Conservation (phyloP, 352 stramenopile species). For the Thraustochytrium striatum region DNA sequence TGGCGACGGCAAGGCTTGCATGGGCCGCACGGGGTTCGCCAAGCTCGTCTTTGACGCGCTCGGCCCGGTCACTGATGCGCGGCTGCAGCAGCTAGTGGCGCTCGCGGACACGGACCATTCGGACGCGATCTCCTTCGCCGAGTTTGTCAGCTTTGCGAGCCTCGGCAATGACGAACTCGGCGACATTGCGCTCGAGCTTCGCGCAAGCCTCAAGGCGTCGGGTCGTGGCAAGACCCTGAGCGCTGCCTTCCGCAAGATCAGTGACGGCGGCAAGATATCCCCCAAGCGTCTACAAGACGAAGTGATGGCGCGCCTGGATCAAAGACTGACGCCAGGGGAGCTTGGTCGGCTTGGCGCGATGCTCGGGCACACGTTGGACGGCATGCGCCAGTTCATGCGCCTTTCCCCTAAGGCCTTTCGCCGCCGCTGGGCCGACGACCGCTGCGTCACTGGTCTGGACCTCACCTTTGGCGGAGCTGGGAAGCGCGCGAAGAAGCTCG, state of each 20-base stretch:
- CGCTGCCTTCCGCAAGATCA: neutral
- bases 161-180: neutral
- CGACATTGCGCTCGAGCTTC: slow-evolving; percentile 9
- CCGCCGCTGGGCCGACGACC: too few relatives aligned
- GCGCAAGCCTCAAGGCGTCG: neutral
- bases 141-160: slow-evolving; percentile 46
- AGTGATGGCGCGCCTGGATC: neutral
- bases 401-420: too few relatives aligned
- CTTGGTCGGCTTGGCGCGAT: neutral
- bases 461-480: too few relatives aligned
- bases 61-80: neutral
- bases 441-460: too few relatives aligned
- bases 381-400: neutral
- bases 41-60: neutral
- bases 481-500: too few relatives aligned
- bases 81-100: neutral
- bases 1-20: neutral
- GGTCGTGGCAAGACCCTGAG: neutral
- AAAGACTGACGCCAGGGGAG: slow-evolving; percentile 40
- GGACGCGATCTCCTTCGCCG: slow-evolving; percentile 23
- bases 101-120: slow-evolving; percentile 4
- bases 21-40: neutral
- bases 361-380: neutral
- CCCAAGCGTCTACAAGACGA: neutral
- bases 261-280: neutral